Evolutionary conservation across 164 flowering plant genomes (phyloP).

Genomic region (Liriodendron chinense): DNA sequence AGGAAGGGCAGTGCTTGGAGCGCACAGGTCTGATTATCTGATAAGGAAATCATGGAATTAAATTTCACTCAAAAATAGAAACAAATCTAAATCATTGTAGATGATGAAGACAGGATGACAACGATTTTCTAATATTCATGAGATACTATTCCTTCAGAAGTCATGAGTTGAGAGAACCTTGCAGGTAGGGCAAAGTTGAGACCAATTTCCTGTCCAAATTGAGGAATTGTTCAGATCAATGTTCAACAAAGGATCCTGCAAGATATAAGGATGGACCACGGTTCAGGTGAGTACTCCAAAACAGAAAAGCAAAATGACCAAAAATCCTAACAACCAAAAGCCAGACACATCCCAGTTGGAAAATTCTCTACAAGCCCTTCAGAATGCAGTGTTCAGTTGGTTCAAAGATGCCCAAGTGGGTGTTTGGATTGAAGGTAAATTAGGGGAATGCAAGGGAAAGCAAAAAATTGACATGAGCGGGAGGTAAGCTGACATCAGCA

Average conservation of each 20-base stretch:
- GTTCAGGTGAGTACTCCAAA: neutral
- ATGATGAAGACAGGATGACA: neutral
- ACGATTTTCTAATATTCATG: neutral
- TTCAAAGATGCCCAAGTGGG: neutral
- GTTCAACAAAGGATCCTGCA: slow-evolving; percentile 76
- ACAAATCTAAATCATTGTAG: slow-evolving; percentile 2
- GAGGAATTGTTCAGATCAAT: slow-evolving; percentile 62
- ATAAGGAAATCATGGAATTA: neutral
- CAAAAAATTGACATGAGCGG: too few relatives aligned
- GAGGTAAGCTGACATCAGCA: too few relatives aligned
- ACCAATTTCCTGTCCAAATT: slow-evolving; percentile 85
- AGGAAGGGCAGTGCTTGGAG: slow-evolving; percentile 89
- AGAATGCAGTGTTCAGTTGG: neutral
- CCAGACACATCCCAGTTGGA: neutral
- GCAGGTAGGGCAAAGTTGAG: slow-evolving; percentile 97
- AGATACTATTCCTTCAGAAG: neutral
- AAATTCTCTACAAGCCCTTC: neutral
- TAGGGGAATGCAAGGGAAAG: too few relatives aligned
- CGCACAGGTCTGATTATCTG: slow-evolving; percentile 97
- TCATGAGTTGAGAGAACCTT: slow-evolving; percentile 49
- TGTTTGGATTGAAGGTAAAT: too few relatives aligned
- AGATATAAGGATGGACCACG: slow-evolving; percentile 8
- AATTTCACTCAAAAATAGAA: neutral
- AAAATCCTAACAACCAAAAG: neutral
- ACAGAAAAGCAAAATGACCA: neutral